Percentiles rank a stretch among this genome's conserved stretches.
Conservation (phyloP, 2,329 filamentous ascomycete species). For the Neopestalotiopsis clavispora region DNA sequence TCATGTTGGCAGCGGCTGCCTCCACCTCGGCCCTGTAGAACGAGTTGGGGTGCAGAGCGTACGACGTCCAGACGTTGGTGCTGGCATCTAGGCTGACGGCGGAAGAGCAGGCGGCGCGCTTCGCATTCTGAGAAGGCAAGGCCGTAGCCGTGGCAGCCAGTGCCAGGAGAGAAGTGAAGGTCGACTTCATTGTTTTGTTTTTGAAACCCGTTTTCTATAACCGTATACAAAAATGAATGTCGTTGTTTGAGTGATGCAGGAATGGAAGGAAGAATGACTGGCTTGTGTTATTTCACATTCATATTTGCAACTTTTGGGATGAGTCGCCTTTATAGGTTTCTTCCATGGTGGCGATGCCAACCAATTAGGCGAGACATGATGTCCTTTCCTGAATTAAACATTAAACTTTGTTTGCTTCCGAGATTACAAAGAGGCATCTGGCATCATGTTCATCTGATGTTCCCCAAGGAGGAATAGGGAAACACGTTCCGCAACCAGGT, state of each 20-base stretch:
- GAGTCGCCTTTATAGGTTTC: neutral
- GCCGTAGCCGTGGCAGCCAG: constrained; percentile 48
- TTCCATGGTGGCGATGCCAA: neutral
- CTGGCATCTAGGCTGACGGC: constrained; percentile 36
- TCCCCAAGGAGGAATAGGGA: constrained; percentile 4
- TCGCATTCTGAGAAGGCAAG: constrained; percentile 48
- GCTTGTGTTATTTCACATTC: neutral
- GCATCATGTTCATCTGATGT: neutral
- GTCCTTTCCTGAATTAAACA: neutral
- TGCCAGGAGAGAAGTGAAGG: constrained; percentile 35
- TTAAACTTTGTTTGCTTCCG: constrained; percentile 4
- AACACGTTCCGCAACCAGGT: neutral
- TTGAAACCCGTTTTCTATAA: neutral
- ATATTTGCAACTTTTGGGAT: neutral
- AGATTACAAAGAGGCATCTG: neutral
- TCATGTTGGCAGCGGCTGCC: constrained; percentile 30
- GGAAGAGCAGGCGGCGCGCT: constrained; percentile 36
- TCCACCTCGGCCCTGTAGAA: constrained; percentile 36
- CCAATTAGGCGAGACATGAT: neutral
- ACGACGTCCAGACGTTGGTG: constrained; percentile 35
- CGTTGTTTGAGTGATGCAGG: neutral
- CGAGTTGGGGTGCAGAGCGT: constrained; percentile 37
- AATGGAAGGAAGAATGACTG: constrained; percentile 1
- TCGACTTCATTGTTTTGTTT: constrained; percentile 15
- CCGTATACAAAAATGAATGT: neutral